Evolutionary conservation across 2,329 filamentous ascomycete genomes (phyloP).

Genomic region (Chrysoporthe puriensis): DNA sequence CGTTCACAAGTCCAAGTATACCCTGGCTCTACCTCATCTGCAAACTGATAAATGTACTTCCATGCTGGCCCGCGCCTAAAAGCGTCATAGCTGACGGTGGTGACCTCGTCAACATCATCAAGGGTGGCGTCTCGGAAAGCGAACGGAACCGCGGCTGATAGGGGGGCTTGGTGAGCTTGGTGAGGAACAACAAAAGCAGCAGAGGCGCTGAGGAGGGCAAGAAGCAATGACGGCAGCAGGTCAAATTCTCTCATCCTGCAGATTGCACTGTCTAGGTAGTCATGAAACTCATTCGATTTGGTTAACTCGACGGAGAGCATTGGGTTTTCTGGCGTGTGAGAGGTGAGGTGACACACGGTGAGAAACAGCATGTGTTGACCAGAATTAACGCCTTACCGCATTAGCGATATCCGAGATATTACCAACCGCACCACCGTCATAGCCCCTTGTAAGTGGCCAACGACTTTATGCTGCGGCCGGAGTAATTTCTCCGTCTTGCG

Average conservation of each 20-base stretch:
- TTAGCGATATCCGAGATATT: background rate
- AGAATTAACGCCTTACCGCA: background rate
- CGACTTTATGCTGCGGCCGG: background rate
- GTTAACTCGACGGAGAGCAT: background rate
- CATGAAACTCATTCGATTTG: too few relatives aligned
- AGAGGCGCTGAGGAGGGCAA: background rate
- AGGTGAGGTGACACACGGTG: background rate
- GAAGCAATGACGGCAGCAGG: background rate
- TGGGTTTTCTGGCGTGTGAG: background rate
- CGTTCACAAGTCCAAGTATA: constrained; percentile 22
- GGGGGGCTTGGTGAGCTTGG: constrained; percentile 1
- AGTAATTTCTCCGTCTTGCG: background rate
- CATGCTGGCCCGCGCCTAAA: constrained; percentile 11
- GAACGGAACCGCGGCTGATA: constrained; percentile 1
- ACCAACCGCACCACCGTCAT: background rate
- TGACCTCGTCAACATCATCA: constrained; percentile 24
- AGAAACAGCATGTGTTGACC: background rate
- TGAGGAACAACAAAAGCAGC: background rate
- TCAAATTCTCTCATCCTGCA: background rate
- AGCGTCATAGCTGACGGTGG: constrained; percentile 17
- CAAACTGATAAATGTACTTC: constrained; percentile 22
- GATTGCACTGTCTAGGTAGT: background rate
- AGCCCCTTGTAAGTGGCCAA: background rate
- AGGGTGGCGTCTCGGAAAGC: constrained; percentile 21
- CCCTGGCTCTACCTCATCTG: constrained; percentile 12